These are phyloP conservation scores for Penicillium sp. DNA, from an alignment of 2,329 filamentous ascomycete genomes.

Conservation along the genomic window DNA sequence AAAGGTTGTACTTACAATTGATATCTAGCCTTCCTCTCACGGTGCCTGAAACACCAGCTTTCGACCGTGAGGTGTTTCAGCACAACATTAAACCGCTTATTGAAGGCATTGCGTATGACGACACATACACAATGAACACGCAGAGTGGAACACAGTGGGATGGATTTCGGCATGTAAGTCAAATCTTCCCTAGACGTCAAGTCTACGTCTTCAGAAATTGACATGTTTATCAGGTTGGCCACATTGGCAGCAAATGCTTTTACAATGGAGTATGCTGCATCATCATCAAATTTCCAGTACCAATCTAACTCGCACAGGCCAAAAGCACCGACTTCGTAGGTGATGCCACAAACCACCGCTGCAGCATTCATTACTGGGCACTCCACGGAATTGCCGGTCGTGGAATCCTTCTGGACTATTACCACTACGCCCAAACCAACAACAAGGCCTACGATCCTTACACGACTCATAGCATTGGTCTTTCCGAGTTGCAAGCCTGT, in stretches of 20 bases:
- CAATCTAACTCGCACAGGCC: conserved; percentile 22
- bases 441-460: conserved; percentile 56
- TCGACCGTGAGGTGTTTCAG: conserved; percentile 54
- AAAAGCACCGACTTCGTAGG: conserved; percentile 39
- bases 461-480: conserved; percentile 55
- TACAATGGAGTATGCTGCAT: conserved; percentile 41
- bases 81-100: conserved; percentile 54
- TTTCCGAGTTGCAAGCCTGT: conserved; percentile 58
- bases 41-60: conserved; percentile 55
- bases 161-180: conserved; percentile 49
- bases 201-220: background rate
- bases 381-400: conserved; percentile 45
- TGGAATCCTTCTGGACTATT: conserved; percentile 46
- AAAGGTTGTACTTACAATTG: background rate
- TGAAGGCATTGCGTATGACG: conserved; percentile 44
- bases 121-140: conserved; percentile 50
- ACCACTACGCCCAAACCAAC: conserved; percentile 51
- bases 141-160: conserved; percentile 54
- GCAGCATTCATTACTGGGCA: conserved; percentile 48
- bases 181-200: background rate
- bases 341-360: conserved; percentile 36
- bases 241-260: conserved; percentile 39
- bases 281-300: background rate
- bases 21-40: conserved; percentile 52
- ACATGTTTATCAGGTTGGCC: conserved; percentile 34